These are phyloP conservation scores for Aspergillus phoenicis DNA, from an alignment of 2,329 filamentous ascomycete genomes.

Conservation along the genomic window DNA sequence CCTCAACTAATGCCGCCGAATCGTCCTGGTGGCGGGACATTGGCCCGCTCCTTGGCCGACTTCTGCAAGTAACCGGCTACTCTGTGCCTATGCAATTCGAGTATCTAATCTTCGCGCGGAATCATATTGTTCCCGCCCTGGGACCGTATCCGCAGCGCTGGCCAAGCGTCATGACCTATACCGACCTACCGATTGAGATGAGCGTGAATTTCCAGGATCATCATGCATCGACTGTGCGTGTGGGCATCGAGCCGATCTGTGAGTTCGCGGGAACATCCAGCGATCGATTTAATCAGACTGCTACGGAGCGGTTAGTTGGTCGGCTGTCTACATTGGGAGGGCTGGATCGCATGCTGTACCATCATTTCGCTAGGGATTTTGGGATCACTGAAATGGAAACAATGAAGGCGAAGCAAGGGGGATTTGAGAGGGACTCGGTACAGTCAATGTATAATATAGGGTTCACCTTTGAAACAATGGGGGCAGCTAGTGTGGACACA, in stretches of 20 bases:
- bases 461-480: background rate
- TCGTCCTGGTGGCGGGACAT: background rate
- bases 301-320: background rate
- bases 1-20: background rate
- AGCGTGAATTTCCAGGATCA: slow-evolving; percentile 1
- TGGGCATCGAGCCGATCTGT: background rate
- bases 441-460: background rate
- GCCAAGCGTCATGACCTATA: background rate
- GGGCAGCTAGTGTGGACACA: background rate
- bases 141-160: slow-evolving; percentile 1
- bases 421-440: background rate
- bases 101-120: background rate
- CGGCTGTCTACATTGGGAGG: background rate
- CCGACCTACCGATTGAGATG: background rate
- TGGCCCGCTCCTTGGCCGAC: background rate
- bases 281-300: background rate
- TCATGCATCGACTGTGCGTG: background rate
- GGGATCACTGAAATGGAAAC: background rate
- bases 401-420: background rate
- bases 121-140: background rate
- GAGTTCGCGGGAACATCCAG: background rate
- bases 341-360: background rate
- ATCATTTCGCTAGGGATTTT: background rate
- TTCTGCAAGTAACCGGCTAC: background rate
- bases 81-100: background rate